Percentiles rank a stretch among this genome's conserved stretches.
Evolutionary conservation across 192 early-diverging fungal genomes (phyloP).

Genomic region (Coemansia erecta): DNA sequence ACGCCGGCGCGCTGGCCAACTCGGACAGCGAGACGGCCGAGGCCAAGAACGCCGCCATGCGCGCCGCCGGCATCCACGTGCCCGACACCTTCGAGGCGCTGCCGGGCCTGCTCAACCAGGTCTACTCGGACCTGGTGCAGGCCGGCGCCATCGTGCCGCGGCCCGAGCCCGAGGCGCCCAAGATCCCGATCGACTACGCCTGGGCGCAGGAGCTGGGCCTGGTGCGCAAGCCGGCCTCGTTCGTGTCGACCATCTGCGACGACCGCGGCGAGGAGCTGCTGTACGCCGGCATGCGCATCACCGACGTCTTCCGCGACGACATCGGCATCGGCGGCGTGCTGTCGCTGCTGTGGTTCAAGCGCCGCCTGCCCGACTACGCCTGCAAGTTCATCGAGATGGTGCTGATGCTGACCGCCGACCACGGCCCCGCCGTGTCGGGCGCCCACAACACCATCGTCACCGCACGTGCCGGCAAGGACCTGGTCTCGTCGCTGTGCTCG

Average conservation of each 20-base stretch:
- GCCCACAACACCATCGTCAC: slow-evolving; percentile 89
- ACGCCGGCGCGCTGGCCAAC: slow-evolving; percentile 95
- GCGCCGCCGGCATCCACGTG: slow-evolving; percentile 83
- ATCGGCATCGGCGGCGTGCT: slow-evolving; percentile 98
- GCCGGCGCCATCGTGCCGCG: slow-evolving; percentile 65
- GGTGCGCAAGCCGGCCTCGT: slow-evolving; percentile 96
- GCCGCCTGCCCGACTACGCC: slow-evolving; percentile 90
- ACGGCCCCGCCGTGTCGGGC: slow-evolving; percentile 96
- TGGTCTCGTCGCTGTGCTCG: slow-evolving; percentile 91
- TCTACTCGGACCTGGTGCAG: slow-evolving; percentile 76
- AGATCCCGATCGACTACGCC: slow-evolving; percentile 98
- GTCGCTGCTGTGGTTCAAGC: slow-evolving; percentile 97
- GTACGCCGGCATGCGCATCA: slow-evolving; percentile 98
- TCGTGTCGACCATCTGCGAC: slow-evolving; percentile 98
- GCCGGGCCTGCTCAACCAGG: slow-evolving; percentile 73
- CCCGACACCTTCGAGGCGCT: slow-evolving; percentile 96
- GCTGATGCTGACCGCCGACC: slow-evolving; percentile 98
- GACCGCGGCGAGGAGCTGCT: slow-evolving; percentile 98
- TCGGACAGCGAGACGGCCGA: slow-evolving; percentile 94
- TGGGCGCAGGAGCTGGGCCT: slow-evolving; percentile 99
- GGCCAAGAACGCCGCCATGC: slow-evolving; percentile 90
- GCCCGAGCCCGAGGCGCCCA: slow-evolving; percentile 90
- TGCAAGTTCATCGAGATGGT: slow-evolving; percentile 99
- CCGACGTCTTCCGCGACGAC: slow-evolving; percentile 97
- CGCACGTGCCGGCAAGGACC: slow-evolving; percentile 95